Percentiles rank a stretch among this genome's conserved stretches.
These are phyloP conservation scores for Dovyalis caffra DNA, from an alignment of 345 rosid genomes.

Conservation along the genomic window DNA sequence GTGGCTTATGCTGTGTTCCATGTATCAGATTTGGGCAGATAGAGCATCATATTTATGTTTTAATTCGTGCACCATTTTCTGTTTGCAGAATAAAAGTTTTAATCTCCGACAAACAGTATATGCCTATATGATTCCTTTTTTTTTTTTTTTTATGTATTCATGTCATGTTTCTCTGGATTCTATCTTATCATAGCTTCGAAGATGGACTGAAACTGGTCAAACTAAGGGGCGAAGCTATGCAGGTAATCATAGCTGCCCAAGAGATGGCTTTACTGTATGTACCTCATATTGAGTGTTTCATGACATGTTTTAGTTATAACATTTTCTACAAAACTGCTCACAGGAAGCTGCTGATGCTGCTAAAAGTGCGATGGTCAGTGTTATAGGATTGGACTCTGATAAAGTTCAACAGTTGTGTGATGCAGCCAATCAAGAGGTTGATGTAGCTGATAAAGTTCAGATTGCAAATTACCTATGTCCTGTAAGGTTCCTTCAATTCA, in stretches of 20 bases:
- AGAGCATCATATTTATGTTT: neutral
- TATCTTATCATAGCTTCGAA: conserved; percentile 63
- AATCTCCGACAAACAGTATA: neutral
- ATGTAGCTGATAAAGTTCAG: conserved; percentile 76
- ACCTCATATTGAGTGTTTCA: neutral
- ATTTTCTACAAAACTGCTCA: conserved; percentile 11
- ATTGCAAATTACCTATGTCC: conserved; percentile 89
- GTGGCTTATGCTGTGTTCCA: neutral
- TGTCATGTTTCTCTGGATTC: conserved; percentile 17
- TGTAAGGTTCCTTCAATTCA: conserved; percentile 39
- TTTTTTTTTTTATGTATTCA: conserved; percentile 2
- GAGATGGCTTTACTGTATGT: neutral
- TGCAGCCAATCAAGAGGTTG: conserved; percentile 92
- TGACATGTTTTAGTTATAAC: neutral
- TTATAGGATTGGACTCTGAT: conserved; percentile 82
- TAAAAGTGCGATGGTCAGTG: conserved; percentile 91
- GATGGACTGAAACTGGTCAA: conserved; percentile 95
- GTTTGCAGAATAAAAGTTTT: neutral
- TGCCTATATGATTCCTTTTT: neutral
- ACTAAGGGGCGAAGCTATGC: conserved; percentile 98
- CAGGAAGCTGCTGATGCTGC: conserved; percentile 99
- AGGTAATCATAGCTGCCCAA: conserved; percentile 42
- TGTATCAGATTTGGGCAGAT: neutral
- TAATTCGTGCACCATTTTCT: neutral
- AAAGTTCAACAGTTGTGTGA: conserved; percentile 87